Conservation (phyloP, 129 eudicot species). For the Arctium minus region DNA sequence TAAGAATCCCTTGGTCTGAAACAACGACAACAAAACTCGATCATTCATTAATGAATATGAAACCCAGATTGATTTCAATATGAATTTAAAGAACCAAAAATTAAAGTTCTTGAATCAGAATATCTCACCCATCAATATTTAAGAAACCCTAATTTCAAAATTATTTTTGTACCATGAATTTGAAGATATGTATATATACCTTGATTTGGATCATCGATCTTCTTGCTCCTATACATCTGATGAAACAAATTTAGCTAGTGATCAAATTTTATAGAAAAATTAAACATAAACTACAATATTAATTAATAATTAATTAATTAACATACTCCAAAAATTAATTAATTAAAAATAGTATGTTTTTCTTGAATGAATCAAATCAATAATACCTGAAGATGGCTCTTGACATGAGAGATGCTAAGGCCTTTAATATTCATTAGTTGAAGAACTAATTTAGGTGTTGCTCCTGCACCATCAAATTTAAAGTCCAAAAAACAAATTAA, state of each 20-base stretch:
- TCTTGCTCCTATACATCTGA: constrained; percentile 92
- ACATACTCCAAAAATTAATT: not conserved
- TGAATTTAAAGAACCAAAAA: not conserved
- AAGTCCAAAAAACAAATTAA: not conserved
- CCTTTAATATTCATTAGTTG: constrained; percentile 88
- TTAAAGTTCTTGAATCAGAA: not conserved
- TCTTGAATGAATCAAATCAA: constrained; percentile 10
- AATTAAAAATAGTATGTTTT: not conserved
- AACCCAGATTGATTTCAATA: not conserved
- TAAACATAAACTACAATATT: not conserved
- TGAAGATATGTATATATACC: constrained; percentile 19
- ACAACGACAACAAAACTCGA: constrained; percentile 13
- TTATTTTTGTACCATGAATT: not conserved
- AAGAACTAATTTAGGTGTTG: constrained; percentile 92
- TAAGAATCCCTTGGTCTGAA: constrained; percentile 52
- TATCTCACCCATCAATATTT: not conserved
- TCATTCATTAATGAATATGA: not conserved
- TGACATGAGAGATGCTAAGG: constrained; percentile 90
- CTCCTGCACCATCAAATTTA: constrained; percentile 48
- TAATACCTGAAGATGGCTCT: constrained; percentile 90
- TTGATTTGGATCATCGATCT: constrained; percentile 72
- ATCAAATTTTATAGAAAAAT: not conserved
- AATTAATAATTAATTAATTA: not conserved
- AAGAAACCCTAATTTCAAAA: constrained; percentile 15
- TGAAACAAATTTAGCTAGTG: constrained; percentile 11